Conservation (phyloP, 2,329 filamentous ascomycete genomes). For the Neonectria punicea region DNA sequence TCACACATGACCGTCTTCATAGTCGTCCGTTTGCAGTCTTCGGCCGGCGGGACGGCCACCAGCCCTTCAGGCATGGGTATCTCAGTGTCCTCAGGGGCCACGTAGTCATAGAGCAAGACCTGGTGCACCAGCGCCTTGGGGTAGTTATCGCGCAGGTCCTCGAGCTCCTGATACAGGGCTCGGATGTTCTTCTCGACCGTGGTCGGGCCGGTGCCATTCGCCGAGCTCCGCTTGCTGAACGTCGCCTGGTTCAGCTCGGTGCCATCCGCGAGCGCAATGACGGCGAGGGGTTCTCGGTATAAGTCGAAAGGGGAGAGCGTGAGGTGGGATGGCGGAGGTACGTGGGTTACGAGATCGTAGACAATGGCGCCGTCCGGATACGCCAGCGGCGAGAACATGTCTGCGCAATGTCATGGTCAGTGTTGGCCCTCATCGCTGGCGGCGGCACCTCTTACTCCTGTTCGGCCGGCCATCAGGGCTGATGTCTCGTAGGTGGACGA, state of each 20-base stretch:
- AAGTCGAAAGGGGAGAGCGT: constrained; percentile 89
- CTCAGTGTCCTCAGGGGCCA: constrained; percentile 57
- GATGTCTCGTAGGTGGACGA: constrained; percentile 86
- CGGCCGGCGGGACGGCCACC: constrained; percentile 73
- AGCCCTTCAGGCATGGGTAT: constrained; percentile 74
- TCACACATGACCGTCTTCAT: constrained; percentile 85
- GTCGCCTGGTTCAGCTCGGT: constrained; percentile 68
- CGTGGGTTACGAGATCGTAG: constrained; percentile 86
- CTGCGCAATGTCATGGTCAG: constrained; percentile 57
- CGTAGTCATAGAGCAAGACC: constrained; percentile 82
- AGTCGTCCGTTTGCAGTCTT: constrained; percentile 78
- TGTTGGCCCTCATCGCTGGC: constrained; percentile 8
- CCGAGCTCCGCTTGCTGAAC: constrained; percentile 65
- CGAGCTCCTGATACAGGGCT: constrained; percentile 73
- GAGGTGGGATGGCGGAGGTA: constrained; percentile 82
- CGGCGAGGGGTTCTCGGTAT: constrained; percentile 83
- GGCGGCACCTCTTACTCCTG: constrained; percentile 70
- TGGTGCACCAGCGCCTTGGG: constrained; percentile 82
- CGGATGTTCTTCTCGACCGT: constrained; percentile 67
- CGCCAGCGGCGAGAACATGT: constrained; percentile 92
- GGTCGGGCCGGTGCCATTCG: constrained; percentile 60
- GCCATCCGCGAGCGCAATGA: constrained; percentile 88
- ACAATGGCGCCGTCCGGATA: constrained; percentile 88
- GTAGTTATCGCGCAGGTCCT: constrained; percentile 76
- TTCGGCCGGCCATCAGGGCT: constrained; percentile 86